phyloP scores from a whole-genome alignment of 257 asterid genomes.

The Anisodus tanguticus region DNA sequence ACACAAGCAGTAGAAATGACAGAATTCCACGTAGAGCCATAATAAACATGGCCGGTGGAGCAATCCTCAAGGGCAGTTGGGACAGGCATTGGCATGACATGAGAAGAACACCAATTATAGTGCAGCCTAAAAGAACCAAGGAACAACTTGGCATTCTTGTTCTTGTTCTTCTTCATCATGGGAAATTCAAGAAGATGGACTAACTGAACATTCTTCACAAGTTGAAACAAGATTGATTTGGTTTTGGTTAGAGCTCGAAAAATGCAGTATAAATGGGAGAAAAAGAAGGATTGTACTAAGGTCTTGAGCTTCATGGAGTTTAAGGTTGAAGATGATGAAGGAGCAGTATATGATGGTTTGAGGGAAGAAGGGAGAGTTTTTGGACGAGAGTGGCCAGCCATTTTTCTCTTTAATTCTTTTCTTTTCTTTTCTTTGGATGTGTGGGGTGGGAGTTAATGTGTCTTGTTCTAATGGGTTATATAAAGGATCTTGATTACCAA shows the following conservation, averaged over 20 bases:
- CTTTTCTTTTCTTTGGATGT: conserved; percentile 24
- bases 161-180: conserved; percentile 40
- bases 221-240: conserved; percentile 53
- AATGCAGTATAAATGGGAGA: conserved; percentile 63
- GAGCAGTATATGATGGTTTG: conserved; percentile 38
- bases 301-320: conserved; percentile 55
- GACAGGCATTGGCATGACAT: conserved; percentile 47
- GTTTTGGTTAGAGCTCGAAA: conserved; percentile 49
- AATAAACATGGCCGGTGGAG: conserved; percentile 44
- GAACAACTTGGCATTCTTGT: conserved; percentile 50
- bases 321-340: conserved; percentile 47
- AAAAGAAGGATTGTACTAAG: conserved; percentile 61
- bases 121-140: conserved; percentile 80
- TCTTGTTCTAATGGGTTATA: conserved; percentile 43
- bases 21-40: conserved; percentile 63
- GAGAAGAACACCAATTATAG: conserved; percentile 88
- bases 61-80: conserved; percentile 34
- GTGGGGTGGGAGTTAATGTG: conserved; percentile 30
- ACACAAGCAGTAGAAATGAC: conserved; percentile 33
- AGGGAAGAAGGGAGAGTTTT: conserved; percentile 53
- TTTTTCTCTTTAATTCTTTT: not conserved
- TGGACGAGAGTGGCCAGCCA: conserved; percentile 49
- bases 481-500: conserved; percentile 66
- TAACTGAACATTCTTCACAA: conserved; percentile 51
- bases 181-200: conserved; percentile 43